phyloP scores from a whole-genome alignment of 2,329 filamentous ascomycete species.

The Microsporum canis region DNA sequence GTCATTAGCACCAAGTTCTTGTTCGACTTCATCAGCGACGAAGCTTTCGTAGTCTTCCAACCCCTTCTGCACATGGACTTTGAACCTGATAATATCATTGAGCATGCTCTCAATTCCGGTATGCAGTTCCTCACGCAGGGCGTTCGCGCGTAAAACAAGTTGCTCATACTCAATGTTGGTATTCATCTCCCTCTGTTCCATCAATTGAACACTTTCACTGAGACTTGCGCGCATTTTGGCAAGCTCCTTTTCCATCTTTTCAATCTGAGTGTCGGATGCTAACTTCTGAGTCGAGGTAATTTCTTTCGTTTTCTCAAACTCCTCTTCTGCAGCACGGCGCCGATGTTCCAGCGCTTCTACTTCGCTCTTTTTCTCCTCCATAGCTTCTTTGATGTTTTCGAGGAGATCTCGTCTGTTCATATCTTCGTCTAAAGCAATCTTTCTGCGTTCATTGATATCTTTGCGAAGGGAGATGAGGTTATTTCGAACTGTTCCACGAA shows the following conservation, averaged over 20 bases:
- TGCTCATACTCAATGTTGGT: conserved; percentile 95
- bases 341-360: conserved; percentile 85
- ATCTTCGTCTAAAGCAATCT: conserved; percentile 71
- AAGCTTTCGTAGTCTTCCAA: conserved; percentile 92
- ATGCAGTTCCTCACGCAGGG: conserved; percentile 91
- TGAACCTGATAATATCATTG: conserved; percentile 97
- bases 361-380: conserved; percentile 88
- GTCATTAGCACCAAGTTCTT: conserved; percentile 58
- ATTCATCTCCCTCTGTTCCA: conserved; percentile 93
- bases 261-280: conserved; percentile 82
- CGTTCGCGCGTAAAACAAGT: conserved; percentile 68
- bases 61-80: conserved; percentile 87
- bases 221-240: conserved; percentile 78
- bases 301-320: conserved; percentile 90
- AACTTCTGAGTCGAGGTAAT: conserved; percentile 76
- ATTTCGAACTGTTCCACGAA: conserved; percentile 70
- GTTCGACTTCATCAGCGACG: conserved; percentile 84
- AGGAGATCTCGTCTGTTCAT: conserved; percentile 90
- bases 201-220: conserved; percentile 74
- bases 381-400: conserved; percentile 89
- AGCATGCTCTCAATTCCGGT: conserved; percentile 92
- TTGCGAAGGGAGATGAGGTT: conserved; percentile 69
- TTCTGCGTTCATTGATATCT: conserved; percentile 82
- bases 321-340: conserved; percentile 76
- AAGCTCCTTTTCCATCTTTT: conserved; percentile 98